Evolutionary conservation across 352 stramenopile species (phyloP).

Genomic region (Globisporangium nodosum): DNA sequence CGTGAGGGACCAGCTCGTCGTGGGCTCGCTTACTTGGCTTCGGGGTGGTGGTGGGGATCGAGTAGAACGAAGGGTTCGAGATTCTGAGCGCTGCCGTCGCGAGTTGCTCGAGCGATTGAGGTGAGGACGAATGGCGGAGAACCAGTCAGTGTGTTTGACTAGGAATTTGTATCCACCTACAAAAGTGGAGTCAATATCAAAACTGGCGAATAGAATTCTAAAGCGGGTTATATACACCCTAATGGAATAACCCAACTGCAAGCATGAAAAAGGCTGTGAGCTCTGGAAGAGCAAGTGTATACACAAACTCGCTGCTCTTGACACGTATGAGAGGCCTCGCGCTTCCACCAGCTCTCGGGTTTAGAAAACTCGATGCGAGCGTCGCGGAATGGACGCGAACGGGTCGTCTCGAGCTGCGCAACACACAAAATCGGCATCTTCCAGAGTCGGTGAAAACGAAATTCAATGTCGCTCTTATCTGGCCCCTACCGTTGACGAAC

Average conservation of each 20-base stretch:
- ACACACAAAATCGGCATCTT: no score
- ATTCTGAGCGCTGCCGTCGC: slow-evolving; percentile 7
- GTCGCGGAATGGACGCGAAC: background rate
- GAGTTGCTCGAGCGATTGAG: background rate
- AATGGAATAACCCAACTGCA: no score
- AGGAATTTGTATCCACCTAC: background rate
- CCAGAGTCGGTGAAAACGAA: background rate
- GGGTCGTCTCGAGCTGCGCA: background rate
- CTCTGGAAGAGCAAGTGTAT: no score
- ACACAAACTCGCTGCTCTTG: no score
- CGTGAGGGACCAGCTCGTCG: background rate
- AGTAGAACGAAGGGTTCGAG: slow-evolving; percentile 33
- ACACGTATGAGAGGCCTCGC: background rate
- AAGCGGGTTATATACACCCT: no score
- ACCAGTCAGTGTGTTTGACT: background rate
- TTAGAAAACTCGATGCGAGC: background rate
- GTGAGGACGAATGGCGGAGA: background rate
- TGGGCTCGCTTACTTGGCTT: slow-evolving; percentile 29
- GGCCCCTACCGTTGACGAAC: background rate
- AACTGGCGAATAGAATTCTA: no score
- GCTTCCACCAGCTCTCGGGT: background rate
- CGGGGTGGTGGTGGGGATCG: slow-evolving; percentile 20
- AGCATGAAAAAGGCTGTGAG: no score
- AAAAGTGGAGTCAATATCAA: background rate
- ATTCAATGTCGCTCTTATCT: no score